These are phyloP conservation scores for Trichaptum fuscoviolaceum DNA, from an alignment of 768 basidiomycete genomes.

Conservation along the genomic window DNA sequence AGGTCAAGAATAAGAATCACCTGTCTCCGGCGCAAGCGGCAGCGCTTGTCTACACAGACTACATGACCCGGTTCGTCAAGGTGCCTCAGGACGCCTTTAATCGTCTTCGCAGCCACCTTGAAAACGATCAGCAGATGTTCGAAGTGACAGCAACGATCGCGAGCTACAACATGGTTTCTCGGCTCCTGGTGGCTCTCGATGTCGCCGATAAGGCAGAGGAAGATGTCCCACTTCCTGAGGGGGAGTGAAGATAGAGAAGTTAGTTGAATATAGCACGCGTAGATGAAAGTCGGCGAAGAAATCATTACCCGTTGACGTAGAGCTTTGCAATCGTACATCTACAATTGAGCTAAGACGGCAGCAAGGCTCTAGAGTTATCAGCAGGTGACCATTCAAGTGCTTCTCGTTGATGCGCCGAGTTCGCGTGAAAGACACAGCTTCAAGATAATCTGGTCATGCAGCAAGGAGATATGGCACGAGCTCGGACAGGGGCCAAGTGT, in stretches of 20 bases:
- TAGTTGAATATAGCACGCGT: neutral
- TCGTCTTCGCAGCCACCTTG: constrained; percentile 34
- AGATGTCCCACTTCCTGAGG: constrained; percentile 27
- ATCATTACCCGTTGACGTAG: neutral
- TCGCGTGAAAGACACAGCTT: neutral
- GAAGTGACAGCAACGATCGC: constrained; percentile 48
- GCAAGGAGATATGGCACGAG: neutral
- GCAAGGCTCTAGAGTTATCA: neutral
- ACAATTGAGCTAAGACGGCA: neutral
- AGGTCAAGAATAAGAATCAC: constrained; percentile 16
- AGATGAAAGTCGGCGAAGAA: neutral
- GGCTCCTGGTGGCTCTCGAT: constrained; percentile 58
- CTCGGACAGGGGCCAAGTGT: too few species aligned
- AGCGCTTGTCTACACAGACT: constrained; percentile 53
- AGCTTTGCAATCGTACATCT: neutral
- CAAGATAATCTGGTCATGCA: neutral
- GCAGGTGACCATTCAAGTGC: neutral
- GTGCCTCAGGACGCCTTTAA: constrained; percentile 38
- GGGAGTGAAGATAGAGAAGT: neutral
- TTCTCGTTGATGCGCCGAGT: neutral
- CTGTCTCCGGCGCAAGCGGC: constrained; percentile 45
- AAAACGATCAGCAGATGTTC: constrained; percentile 32
- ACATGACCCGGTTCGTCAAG: constrained; percentile 44
- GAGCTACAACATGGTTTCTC: constrained; percentile 64
- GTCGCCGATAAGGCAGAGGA: constrained; percentile 48